Percentiles rank a stretch among this genome's conserved stretches.
These are phyloP conservation scores for Themeda triandra DNA, from an alignment of 176 grass and related monocot species.

Conservation along the genomic window DNA sequence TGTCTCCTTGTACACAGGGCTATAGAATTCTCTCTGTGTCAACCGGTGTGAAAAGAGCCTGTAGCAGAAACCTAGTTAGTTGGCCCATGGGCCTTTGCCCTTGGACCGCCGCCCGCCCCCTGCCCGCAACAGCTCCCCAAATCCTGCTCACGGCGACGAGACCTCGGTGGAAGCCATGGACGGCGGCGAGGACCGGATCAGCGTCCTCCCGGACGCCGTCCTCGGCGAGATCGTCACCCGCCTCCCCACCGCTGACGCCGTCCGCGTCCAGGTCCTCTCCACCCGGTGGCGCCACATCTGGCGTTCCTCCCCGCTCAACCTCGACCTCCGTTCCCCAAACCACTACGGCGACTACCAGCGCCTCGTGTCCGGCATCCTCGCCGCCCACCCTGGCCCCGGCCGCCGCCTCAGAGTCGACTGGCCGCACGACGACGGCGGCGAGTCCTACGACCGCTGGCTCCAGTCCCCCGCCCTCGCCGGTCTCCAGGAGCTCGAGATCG, in stretches of 20 bases:
- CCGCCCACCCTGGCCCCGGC: not conserved
- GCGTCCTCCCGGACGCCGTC: constrained; percentile 1
- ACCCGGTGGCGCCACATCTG: constrained; percentile 15
- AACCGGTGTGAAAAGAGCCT: too few species aligned
- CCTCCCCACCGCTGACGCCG: constrained; percentile 9
- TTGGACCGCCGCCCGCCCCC: too few species aligned
- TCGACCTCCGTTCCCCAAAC: not conserved
- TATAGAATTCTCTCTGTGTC: too few species aligned
- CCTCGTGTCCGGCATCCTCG: not conserved
- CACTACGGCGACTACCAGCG: not conserved
- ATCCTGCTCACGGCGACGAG: not conserved
- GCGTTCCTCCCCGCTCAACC: not conserved
- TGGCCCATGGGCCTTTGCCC: too few species aligned
- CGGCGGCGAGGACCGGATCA: not conserved
- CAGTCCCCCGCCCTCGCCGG: not conserved
- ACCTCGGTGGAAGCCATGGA: not conserved
- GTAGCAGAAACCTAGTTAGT: too few species aligned
- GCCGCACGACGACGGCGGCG: not conserved
- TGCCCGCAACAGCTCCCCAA: too few species aligned
- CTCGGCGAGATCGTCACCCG: constrained; percentile 1
- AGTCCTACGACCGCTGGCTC: not conserved
- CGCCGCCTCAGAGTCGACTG: not conserved
- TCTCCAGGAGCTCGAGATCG: constrained; percentile 1
- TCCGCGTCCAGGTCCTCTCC: not conserved
- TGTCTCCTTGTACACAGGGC: too few species aligned